Base-by-base conservation (phyloP, 306 rosid genomes). In the Rosa multiflora region DNA sequence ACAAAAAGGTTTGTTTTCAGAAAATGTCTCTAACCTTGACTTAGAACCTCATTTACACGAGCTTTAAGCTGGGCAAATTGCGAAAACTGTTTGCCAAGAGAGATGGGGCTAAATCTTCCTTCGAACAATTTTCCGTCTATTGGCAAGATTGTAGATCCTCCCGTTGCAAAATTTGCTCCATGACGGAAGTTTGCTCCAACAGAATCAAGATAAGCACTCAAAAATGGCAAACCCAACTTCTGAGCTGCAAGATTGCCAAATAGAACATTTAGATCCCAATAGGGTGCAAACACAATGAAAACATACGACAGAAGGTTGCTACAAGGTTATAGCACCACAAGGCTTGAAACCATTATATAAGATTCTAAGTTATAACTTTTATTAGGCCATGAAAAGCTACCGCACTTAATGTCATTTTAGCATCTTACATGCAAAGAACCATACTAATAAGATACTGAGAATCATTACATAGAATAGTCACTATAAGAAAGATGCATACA, bases 141-240 rank as follows among this genome's bases (percentile, higher is more conserved):
- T 2, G 63, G 70, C 70, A 42, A 71, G 43, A 82, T 64, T 52
- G 85, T 82, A 52, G 81, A 82, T 32, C 81, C 85, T 37, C 74
- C 77, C 0, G 62, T 66, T 18, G 78, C 81, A n/a, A 82, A 76
- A 75, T 35, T 82, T 63, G 74, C 78, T 61, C 85, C 74, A 32
- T 47, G 39, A 6, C 37, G 37, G 17, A 81, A 76, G 20, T 70
- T 76, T 35, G 77, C 7, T 76, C 76, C 80, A 10, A 81, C 1
- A 29, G 85, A 77, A 72, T 82, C 85, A 62, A 82, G 53, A 77
- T 82, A 82, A 14, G 85, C 85, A 63, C 76, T 64, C 78, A 77
- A 52, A 55, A 26, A 26, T 35, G 74, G 81, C 62, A 82, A 64
- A 2, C 74, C 70, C 62, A 82, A 72, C 70, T 72, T 76, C 20